Evolutionary conservation across 306 rosid genomes (phyloP).

Genomic region (Vigna trinervia): DNA sequence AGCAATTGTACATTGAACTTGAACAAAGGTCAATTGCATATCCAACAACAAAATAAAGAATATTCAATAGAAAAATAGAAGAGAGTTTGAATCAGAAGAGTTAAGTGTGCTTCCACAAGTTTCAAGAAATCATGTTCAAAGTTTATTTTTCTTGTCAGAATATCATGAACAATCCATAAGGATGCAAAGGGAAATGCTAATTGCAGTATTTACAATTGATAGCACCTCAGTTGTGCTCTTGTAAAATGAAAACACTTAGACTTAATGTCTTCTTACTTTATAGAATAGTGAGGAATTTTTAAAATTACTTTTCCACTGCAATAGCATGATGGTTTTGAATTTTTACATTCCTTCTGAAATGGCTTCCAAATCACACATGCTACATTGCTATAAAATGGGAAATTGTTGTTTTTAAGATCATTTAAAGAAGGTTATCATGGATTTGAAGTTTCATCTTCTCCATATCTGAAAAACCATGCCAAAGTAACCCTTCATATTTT

Average conservation of each 20-base stretch:
- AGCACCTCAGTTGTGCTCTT: neutral
- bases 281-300: neutral
- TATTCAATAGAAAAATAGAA: neutral
- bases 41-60: neutral
- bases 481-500: neutral
- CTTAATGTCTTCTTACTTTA: neutral
- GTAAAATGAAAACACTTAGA: constrained; percentile 2
- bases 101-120: neutral
- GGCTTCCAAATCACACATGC: neutral
- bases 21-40: neutral
- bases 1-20: neutral
- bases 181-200: constrained; percentile 1
- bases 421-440: neutral
- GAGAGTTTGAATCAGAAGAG: neutral
- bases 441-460: neutral
- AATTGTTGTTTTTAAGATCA: neutral
- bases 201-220: neutral
- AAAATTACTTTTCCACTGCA: neutral
- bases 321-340: neutral
- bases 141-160: neutral
- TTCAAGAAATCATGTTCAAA: neutral
- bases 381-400: neutral
- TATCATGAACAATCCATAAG: constrained; percentile 10
- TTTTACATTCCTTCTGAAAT: neutral
- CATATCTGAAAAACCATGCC: neutral